phyloP scores from a whole-genome alignment of 169 alveolate species.

The Eimeria maxima region DNA sequence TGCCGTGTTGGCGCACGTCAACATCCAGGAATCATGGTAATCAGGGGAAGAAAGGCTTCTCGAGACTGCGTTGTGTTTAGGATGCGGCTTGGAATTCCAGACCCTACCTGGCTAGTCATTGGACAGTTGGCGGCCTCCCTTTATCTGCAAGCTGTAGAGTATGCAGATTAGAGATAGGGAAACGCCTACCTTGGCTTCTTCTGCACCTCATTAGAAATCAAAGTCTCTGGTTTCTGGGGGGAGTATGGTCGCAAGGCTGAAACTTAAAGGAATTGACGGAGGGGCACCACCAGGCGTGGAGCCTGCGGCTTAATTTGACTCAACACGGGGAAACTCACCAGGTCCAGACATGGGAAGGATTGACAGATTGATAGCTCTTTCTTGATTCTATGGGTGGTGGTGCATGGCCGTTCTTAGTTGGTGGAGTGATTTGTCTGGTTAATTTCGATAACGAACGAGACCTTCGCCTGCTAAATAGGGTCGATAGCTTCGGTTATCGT shows the following conservation, averaged over 20 bases:
- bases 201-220: constrained; percentile 95
- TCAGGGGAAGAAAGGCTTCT: background rate
- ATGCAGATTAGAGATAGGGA: too few relatives aligned
- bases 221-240: constrained; percentile 97
- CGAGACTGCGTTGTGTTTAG: background rate
- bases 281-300: constrained; percentile 97
- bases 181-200: constrained; percentile 88
- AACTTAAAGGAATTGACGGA: constrained; percentile 96
- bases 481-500: constrained; percentile 72
- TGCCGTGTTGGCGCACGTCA: background rate
- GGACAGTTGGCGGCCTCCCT: background rate
- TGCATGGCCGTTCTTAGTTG: constrained; percentile 96
- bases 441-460: constrained; percentile 97
- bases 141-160: background rate
- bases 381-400: constrained; percentile 95
- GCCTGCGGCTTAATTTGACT: constrained; percentile 96
- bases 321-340: constrained; percentile 95
- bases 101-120: background rate
- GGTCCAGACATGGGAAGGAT: constrained; percentile 94
- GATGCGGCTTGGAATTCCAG: background rate
- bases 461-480: constrained; percentile 96
- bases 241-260: constrained; percentile 98
- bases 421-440: constrained; percentile 91
- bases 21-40: background rate
- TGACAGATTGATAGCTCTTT: constrained; percentile 95